Evolutionary conservation across 2,329 filamentous ascomycete species (phyloP), one percentile per base, ranked within the genome.

Genomic region (Alternaria arbusti): DNA sequence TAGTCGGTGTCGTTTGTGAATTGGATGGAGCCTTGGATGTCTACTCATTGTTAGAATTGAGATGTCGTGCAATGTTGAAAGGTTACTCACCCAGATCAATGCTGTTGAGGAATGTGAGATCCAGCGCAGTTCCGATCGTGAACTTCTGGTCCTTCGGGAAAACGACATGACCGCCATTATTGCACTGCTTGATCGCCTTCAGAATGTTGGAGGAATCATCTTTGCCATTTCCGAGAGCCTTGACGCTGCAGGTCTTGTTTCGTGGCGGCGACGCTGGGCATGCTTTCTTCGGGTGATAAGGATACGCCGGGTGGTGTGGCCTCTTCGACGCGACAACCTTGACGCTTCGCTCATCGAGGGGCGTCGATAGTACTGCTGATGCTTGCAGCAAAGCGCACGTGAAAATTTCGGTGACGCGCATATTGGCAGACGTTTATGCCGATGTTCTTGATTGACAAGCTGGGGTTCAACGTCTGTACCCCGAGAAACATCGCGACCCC

Each of bases 1-100:
- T 91, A 92, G 67, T 87, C 84, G 2, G 88, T 89, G 73, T 92
- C 88, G 54, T 89, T 85, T 59, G 86, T 87, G 79, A 92, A 92
- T 59, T 86, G 81, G 20, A 91, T 83, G 22, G 84, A 84, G 22
- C 87, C 88, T 70, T 86, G 84, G 63, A 89, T 85, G 65, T 87
- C 86, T 86, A 61, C 6, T 3, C 5, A 13, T 1, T 3, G 28
- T 76, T 49, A 74, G n/a, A n/a, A n/a, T n/a, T n/a, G n/a, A n/a
- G n/a, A n/a, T n/a, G n/a, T n/a, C n/a, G n/a, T n/a, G n/a, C n/a
- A n/a, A n/a, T n/a, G n/a, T n/a, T n/a, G n/a, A n/a, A n/a, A n/a
- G n/a, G n/a, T n/a, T n/a, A n/a, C n/a, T n/a, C n/a, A n/a, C 87
- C 85, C 5, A 91, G 79, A 74, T 92, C 90, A 28, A 92, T 83